Percentiles rank a stretch among this genome's conserved stretches.
Evolutionary conservation across 345 rosid genomes (phyloP).

Genomic region (Gynandropsis gynandra): DNA sequence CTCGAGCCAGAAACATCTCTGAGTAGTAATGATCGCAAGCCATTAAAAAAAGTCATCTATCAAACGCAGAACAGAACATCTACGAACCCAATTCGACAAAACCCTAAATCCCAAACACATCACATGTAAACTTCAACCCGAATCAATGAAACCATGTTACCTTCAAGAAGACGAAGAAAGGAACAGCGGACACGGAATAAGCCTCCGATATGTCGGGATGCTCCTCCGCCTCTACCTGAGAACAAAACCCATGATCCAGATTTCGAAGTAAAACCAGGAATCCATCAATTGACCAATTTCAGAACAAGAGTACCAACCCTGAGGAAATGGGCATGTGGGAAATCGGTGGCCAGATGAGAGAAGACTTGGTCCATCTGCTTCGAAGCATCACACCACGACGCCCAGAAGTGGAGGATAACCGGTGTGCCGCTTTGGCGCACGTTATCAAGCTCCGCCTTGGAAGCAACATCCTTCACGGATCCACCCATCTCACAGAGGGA

Average conservation of each 20-base stretch:
- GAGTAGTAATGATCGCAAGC: too few species aligned
- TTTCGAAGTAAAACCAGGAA: neutral
- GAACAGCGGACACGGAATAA: slow-evolving; percentile 80
- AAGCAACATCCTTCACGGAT: slow-evolving; percentile 69
- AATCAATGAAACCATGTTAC: slow-evolving; percentile 25
- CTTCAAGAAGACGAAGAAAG: slow-evolving; percentile 84
- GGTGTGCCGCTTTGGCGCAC: slow-evolving; percentile 46
- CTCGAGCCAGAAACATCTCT: too few species aligned
- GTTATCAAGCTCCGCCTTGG: slow-evolving; percentile 80
- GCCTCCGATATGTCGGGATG: slow-evolving; percentile 86
- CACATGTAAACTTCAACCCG: neutral
- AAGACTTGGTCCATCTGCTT: slow-evolving; percentile 98
- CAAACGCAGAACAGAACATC: too few species aligned
- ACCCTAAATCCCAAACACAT: neutral
- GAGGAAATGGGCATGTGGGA: slow-evolving; percentile 72
- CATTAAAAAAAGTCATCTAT: too few species aligned
- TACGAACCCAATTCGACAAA: neutral
- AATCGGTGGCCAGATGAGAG: slow-evolving; percentile 82
- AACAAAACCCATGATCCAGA: neutral
- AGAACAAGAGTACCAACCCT: slow-evolving; percentile 41
- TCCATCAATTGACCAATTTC: neutral
- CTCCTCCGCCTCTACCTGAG: slow-evolving; percentile 96
- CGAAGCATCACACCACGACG: slow-evolving; percentile 95
- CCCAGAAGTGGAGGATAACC: slow-evolving; percentile 83
- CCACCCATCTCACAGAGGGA: slow-evolving; percentile 46